Evolutionary conservation across 352 stramenopile species (phyloP), one percentile per base, ranked within the genome.

Genomic region (Globisporangium nagaii): DNA sequence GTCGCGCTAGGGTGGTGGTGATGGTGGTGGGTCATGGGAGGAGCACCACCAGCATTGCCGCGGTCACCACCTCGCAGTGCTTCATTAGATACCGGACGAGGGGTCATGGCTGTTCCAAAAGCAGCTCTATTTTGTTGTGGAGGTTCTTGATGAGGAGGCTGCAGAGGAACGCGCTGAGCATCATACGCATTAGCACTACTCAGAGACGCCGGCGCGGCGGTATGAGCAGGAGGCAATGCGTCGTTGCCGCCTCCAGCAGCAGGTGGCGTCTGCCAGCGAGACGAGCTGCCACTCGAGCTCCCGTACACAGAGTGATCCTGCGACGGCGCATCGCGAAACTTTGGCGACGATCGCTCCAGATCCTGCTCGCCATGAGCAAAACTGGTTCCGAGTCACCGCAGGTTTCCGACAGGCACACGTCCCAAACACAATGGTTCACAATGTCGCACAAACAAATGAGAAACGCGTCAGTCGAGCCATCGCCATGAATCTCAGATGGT

Each of bases 361-460:
- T 93, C 78, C 37, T 87, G 64, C 42, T 90, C 71, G 37, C 80
- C 79, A 36, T 93, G 83, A n/a, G 83, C 83, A 76, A 90, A 93
- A 37, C 82, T 92, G 52, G 56, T 63, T 56, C 41, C 56, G 43
- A 66, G 27, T 37, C 34, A n/a, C n/a, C 45, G n/a, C 25, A 35
- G 2, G 24, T 36, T 49, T 36, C 42, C n/a, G n/a, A n/a, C n/a
- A n/a, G n/a, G n/a, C n/a, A n/a, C n/a, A 35, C 24, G 42, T 49
- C 35, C 4, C 15, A 36, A 35, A 11, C 24, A 25, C 42, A 57
- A 32, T 17, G 24, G 27, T 35, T 32, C n/a, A 49, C 24, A 30
- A 49, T 25, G 37, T 25, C 37, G 15, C 42, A 49, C 42, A 13
- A 8, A 49, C 25, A 49, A 22, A 49, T 2, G 15, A 34, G 30